These are phyloP conservation scores for Aegilops tauschii DNA, from an alignment of 176 grass and related monocot genomes.

Conservation along the genomic window DNA sequence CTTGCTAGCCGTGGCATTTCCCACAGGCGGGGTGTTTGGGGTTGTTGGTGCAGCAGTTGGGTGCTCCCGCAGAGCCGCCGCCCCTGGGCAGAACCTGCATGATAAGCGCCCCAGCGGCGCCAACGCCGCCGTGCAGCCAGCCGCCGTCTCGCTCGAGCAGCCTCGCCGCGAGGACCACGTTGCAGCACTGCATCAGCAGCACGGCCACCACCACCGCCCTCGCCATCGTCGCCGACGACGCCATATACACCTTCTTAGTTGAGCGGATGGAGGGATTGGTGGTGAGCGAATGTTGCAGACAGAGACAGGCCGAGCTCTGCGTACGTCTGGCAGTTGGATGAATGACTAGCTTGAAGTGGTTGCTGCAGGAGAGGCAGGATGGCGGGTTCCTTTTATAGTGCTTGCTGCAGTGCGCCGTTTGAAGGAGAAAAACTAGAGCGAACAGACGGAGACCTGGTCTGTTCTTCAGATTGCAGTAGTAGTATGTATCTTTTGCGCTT, in stretches of 20 bases:
- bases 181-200: constrained; percentile 28
- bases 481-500: not conserved
- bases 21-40: not conserved
- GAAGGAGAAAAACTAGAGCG: too few species aligned
- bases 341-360: not conserved
- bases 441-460: not conserved
- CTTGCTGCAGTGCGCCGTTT: not conserved
- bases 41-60: not conserved
- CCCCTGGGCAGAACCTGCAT: not conserved
- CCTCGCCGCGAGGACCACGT: not conserved
- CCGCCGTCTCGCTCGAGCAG: not conserved
- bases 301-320: not conserved
- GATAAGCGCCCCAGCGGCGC: not conserved
- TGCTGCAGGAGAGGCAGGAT: not conserved
- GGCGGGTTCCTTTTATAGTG: not conserved
- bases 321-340: not conserved
- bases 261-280: too few species aligned
- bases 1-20: not conserved
- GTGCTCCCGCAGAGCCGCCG: not conserved
- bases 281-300: not conserved
- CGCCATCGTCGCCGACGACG: not conserved
- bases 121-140: not conserved
- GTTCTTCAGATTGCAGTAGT: not conserved
- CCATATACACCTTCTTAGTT: not conserved
- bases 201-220: not conserved